phyloP scores from a whole-genome alignment of 2,329 filamentous ascomycete genomes.

The Sphaerostilbella broomeana region DNA sequence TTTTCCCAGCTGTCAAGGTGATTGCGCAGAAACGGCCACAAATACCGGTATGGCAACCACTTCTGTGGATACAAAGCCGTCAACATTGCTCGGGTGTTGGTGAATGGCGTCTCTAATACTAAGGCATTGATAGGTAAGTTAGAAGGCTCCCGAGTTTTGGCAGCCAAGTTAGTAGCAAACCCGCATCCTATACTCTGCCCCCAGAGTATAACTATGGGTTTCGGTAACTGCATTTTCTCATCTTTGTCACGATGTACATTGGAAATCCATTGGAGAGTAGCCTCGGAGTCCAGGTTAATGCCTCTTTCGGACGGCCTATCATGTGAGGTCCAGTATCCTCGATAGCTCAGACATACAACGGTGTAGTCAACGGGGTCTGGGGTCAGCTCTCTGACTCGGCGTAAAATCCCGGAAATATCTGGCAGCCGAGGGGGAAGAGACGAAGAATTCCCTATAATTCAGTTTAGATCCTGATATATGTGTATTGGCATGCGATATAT shows the following conservation, averaged over 20 bases:
- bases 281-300: conserved; percentile 61
- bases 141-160: conserved; percentile 25
- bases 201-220: conserved; percentile 55
- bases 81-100: conserved; percentile 64
- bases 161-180: conserved; percentile 57
- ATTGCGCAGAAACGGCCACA: conserved; percentile 67
- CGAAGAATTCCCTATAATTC: conserved; percentile 47
- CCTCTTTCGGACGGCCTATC: conserved; percentile 65
- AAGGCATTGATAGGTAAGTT: conserved; percentile 41
- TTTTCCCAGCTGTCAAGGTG: conserved; percentile 51
- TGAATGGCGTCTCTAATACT: conserved; percentile 71
- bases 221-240: conserved; percentile 15
- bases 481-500: neutral
- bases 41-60: conserved; percentile 71
- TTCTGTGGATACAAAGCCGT: conserved; percentile 67
- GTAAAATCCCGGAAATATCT: conserved; percentile 48
- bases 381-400: conserved; percentile 33
- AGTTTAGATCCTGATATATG: neutral
- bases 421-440: conserved; percentile 52
- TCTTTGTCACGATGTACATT: conserved; percentile 29
- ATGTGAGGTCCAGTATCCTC: conserved; percentile 72
- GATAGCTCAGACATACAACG: conserved; percentile 54
- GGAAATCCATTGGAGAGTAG: conserved; percentile 56
- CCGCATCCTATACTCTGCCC: conserved; percentile 72
- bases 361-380: conserved; percentile 35